Evolutionary conservation across 2,329 filamentous ascomycete genomes (phyloP).

Genomic region (Davidsoniella virescens): DNA sequence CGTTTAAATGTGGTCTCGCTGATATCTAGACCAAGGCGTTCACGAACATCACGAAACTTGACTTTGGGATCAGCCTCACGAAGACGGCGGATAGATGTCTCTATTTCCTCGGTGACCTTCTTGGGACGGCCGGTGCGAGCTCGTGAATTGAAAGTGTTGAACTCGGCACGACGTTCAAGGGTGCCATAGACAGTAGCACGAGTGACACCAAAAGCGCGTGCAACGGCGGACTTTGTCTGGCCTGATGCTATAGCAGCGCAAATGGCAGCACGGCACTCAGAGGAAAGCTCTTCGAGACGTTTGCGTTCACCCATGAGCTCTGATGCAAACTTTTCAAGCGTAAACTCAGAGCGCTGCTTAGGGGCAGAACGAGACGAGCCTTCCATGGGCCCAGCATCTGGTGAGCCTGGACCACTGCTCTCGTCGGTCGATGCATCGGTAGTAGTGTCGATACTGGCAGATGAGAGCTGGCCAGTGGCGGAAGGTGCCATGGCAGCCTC

Average conservation of each 20-base stretch:
- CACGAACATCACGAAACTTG: slow-evolving; percentile 11
- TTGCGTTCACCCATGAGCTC: slow-evolving; percentile 10
- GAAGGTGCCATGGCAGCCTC: not conserved
- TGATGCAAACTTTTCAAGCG: slow-evolving; percentile 10
- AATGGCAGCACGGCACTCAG: slow-evolving; percentile 12
- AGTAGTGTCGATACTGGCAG: slow-evolving; percentile 1
- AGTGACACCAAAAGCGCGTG: slow-evolving; percentile 13
- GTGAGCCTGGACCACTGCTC: slow-evolving; percentile 6
- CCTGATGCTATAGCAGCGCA: slow-evolving; percentile 13
- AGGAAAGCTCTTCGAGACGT: slow-evolving; percentile 12
- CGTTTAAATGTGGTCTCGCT: slow-evolving; percentile 13
- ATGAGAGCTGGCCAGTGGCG: not conserved
- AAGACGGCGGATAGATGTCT: slow-evolving; percentile 7
- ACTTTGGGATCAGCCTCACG: slow-evolving; percentile 9
- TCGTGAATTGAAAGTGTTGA: slow-evolving; percentile 12
- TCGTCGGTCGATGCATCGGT: slow-evolving; percentile 9
- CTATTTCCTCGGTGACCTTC: slow-evolving; percentile 11
- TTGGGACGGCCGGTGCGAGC: slow-evolving; percentile 12
- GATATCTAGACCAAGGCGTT: slow-evolving; percentile 10
- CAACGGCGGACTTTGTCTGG: slow-evolving; percentile 12
- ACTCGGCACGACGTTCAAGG: slow-evolving; percentile 10
- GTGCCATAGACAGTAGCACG: slow-evolving; percentile 13
- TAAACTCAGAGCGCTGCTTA: slow-evolving; percentile 7
- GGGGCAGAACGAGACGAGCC: not conserved
- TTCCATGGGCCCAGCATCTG: not conserved